Evolutionary conservation across 2,329 filamentous ascomycete genomes (phyloP), one percentile per base, ranked within the genome.

Genomic region (Ceratocystis papillata): DNA sequence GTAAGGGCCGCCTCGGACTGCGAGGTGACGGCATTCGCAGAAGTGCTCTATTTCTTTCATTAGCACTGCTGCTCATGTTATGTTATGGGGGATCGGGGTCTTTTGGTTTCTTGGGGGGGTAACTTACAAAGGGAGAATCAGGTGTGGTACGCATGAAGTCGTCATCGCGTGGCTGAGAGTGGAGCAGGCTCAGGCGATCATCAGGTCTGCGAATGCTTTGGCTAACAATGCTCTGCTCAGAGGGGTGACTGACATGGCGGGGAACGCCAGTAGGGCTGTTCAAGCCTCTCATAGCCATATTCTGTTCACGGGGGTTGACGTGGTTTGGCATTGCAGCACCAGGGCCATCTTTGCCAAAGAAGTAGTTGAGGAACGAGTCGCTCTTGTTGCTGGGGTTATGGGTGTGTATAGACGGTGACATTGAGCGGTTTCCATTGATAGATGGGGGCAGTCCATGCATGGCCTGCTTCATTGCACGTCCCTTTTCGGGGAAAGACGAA

Each of bases 351-450:
- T 99, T 97, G 71, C 94, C 92, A 72, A 99, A 99, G 77, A 99
- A 99, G 77, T 99, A 99, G 77, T 93, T 97, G 69, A 99, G 77
- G 79, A 99, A 99, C 0, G 91, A 95, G 76, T 99, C 94, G 66
- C 80, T 81, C 69, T 88, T 81, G 65, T 81, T 80, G 33, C 84
- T 80, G 10, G 86, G 85, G 55, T 87, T 87, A 41, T 77, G 77
- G 45, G 84, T 79, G 65, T 87, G 80, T 53, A 93, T 78, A 33
- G 87, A 83, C 17, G 93, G 93, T 25, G 92, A 96, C 81, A 93
- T 84, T 77, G 90, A 96, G 72, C 93, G 83, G 46, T 46, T 55
- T 8, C 62, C 62, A 61, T 68, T 65, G 6, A 28, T 37, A 10
- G 68, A 80, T 25, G 81, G 83, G 30, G 64, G 64, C n/a, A 65